Base-by-base conservation (phyloP, 805 yeast genomes). In the Cyberlindnera meyerae region DNA sequence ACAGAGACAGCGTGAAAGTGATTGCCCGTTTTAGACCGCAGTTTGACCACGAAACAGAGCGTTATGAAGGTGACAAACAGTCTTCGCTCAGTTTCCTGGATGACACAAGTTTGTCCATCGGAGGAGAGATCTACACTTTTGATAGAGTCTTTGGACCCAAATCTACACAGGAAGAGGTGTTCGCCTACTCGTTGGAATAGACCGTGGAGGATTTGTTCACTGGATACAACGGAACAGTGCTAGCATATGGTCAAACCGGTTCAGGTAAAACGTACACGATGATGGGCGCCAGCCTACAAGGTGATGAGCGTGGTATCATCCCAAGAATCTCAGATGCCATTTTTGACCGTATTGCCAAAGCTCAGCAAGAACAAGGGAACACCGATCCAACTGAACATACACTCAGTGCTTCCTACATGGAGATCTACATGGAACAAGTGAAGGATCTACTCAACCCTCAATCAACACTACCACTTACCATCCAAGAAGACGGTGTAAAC, bases 161-260 rank as follows among this genome's bases (percentile, higher is more conserved):
- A 1, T 43, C 79, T 3, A 44, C 71, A 1, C 95, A 86, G 53
- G 51, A 52, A 3, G 77, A 75, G 5, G 63, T 84, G 5, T 82
- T 79, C 50, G 66, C 75, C 11, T 73, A 68, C 49, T 71, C 84
- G 1, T 71, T 82, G 5, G 53, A 62, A 27, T 75, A 75, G 27
- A 78, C 85, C 0, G 80, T 86, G 4, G 77, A 75, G 28, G 90
- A 82, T 43, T 66, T 85, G 21, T 69, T 82, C 39, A 66, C 69
- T 22, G 97, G 97, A 0, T 80, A 78, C 52, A 83, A 84, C 54
- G 85, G 88, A 15, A 75, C 90, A 0, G 75, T 85, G 0, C 60
- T 84, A 25, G 84, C 89, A 0, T 85, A 82, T 57, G 95, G 94
- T 8, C 90, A 81, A 50, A 77, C 85, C 0, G 85, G 87, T 0